Percentiles rank a stretch among this genome's conserved stretches.
Evolutionary conservation across 179 eudicot genomes (phyloP).

Genomic region (Corrigiola litoralis): DNA sequence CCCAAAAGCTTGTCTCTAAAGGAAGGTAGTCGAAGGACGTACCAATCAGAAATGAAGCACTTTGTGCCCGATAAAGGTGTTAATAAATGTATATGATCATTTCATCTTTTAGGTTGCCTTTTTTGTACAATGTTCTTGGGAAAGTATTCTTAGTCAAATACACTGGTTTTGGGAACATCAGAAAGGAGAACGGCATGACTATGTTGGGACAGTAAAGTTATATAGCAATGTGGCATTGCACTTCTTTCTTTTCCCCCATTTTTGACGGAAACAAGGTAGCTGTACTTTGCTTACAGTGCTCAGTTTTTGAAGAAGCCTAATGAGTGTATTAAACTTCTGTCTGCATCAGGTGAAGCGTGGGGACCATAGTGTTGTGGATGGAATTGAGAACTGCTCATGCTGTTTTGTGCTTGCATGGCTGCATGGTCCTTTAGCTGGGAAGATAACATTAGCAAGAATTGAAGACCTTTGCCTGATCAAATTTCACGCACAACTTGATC

Average conservation of each 20-base stretch:
- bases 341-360: constrained; percentile 32
- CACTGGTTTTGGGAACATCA: neutral
- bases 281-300: too few relatives aligned
- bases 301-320: neutral
- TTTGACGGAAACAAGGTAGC: too few relatives aligned
- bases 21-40: too few relatives aligned
- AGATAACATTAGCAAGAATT: constrained; percentile 22
- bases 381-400: constrained; percentile 48
- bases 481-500: constrained; percentile 20
- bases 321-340: neutral
- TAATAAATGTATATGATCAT: too few relatives aligned
- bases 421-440: constrained; percentile 53
- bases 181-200: neutral
- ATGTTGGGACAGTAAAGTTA: neutral
- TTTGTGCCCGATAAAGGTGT: too few relatives aligned
- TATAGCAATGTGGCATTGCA: too few relatives aligned
- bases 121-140: too few relatives aligned
- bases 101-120: too few relatives aligned
- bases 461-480: constrained; percentile 37
- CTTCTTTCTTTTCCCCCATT: too few relatives aligned
- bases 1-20: too few relatives aligned
- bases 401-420: constrained; percentile 47
- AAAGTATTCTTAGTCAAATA: neutral
- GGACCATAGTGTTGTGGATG: constrained; percentile 34
- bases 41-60: too few relatives aligned